A percentile compares a stretch with the other conserved stretches of the same genome.
Conservation (phyloP, 306 rosid species). For the Vigna trinervia region DNA sequence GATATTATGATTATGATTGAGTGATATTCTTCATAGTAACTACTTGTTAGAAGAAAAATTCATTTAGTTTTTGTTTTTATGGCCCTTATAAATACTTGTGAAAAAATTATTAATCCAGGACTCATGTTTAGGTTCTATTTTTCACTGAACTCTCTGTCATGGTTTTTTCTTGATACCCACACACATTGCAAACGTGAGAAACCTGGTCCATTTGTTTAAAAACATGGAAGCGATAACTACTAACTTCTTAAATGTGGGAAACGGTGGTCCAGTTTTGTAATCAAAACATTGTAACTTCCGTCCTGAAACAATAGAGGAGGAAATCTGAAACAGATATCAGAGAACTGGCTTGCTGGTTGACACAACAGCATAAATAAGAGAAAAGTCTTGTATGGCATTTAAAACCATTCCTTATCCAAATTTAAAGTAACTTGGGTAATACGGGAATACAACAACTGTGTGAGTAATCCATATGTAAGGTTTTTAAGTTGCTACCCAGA, state of each 20-base stretch:
- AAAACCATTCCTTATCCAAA: constrained; percentile 1
- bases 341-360: background rate
- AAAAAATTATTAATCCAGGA: background rate
- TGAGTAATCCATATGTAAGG: background rate
- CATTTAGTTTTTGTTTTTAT: background rate
- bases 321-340: background rate
- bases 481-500: background rate
- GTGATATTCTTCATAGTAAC: background rate
- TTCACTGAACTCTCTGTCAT: background rate
- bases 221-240: background rate
- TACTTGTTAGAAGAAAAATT: too few species aligned
- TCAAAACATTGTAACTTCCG: background rate
- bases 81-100: background rate
- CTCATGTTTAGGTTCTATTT: background rate
- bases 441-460: background rate
- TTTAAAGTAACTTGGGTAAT: background rate
- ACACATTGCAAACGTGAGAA: background rate
- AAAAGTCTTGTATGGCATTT: background rate
- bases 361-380: background rate
- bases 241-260: background rate
- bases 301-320: background rate
- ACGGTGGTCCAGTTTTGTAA: background rate
- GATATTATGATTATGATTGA: background rate
- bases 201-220: background rate
- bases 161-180: background rate